These are phyloP conservation scores for Exophiala lecanii-corni DNA, from an alignment of 2,329 filamentous ascomycete genomes.

Conservation along the genomic window DNA sequence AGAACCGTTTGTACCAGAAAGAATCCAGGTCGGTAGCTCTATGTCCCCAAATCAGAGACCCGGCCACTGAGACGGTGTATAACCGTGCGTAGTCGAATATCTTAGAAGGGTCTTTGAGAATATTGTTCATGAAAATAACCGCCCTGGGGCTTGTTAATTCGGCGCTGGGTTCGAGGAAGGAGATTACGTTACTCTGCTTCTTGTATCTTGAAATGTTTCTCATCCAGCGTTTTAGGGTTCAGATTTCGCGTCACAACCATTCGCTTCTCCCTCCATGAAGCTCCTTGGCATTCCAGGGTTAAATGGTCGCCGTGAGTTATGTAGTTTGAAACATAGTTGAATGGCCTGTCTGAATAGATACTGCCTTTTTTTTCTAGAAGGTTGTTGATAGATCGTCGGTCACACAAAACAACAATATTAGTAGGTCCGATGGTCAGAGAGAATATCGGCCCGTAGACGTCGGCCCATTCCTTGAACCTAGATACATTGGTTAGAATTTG, in stretches of 20 bases:
- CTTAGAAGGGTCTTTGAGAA: conserved; percentile 2
- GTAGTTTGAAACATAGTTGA: conserved; percentile 1
- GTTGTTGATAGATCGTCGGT: conserved; percentile 3
- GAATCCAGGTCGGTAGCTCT: conserved; percentile 1
- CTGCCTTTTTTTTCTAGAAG: conserved; percentile 1
- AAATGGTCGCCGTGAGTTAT: conserved; percentile 1
- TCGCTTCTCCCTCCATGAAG: conserved; percentile 2
- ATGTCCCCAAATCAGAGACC: conserved; percentile 1
- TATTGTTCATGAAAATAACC: conserved; percentile 2
- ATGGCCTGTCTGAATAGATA: conserved; percentile 2
- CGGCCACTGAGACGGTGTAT: neutral
- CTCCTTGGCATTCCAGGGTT: conserved; percentile 1
- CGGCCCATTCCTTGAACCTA: conserved; percentile 7
- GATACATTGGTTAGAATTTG: neutral
- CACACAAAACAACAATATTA: conserved; percentile 1
- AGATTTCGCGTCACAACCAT: conserved; percentile 3
- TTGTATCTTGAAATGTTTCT: conserved; percentile 3
- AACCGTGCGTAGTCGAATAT: conserved; percentile 2
- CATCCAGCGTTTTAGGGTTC: conserved; percentile 1
- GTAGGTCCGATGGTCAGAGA: conserved; percentile 5
- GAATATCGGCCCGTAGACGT: conserved; percentile 5
- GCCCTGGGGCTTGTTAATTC: conserved; percentile 1
- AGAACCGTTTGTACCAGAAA: neutral
- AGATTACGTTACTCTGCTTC: conserved; percentile 1
- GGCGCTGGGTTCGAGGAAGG: neutral